Conservation (phyloP, 805 yeast species). For the Suhomyces xylopsoci region DNA sequence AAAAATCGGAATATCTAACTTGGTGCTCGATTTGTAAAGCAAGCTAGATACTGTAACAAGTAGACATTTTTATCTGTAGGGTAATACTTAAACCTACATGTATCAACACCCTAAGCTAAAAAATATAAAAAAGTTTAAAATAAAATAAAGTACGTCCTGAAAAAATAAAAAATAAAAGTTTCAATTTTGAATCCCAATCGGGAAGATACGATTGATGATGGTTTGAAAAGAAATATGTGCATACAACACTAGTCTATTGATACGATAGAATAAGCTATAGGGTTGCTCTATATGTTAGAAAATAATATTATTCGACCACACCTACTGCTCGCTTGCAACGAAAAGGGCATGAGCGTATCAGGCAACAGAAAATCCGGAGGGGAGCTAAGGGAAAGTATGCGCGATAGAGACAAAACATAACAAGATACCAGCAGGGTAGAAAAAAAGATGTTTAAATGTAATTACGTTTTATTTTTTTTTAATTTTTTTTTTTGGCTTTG, state of each 20-base stretch:
- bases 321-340: not conserved
- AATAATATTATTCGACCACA: not conserved
- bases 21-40: slow-evolving; percentile 2
- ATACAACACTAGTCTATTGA: not conserved
- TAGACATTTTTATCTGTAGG: slow-evolving; percentile 5
- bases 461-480: not conserved
- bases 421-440: not conserved
- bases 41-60: slow-evolving; percentile 4
- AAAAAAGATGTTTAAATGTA: not conserved
- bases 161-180: not conserved
- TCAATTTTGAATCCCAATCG: slow-evolving; percentile 1
- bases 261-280: not conserved
- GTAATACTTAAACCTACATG: slow-evolving; percentile 3
- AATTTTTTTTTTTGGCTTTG: not conserved
- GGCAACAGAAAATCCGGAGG: not conserved
- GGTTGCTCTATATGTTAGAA: not conserved
- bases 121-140: not conserved
- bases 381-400: not conserved
- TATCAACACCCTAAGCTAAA: not conserved
- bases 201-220: not conserved
- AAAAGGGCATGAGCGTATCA: not conserved
- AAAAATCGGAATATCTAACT: not conserved
- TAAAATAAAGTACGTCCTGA: not conserved
- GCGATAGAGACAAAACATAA: not conserved
- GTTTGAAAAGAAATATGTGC: not conserved